Conservation (phyloP, 345 rosid genomes). For the Hirschfeldia incana region DNA sequence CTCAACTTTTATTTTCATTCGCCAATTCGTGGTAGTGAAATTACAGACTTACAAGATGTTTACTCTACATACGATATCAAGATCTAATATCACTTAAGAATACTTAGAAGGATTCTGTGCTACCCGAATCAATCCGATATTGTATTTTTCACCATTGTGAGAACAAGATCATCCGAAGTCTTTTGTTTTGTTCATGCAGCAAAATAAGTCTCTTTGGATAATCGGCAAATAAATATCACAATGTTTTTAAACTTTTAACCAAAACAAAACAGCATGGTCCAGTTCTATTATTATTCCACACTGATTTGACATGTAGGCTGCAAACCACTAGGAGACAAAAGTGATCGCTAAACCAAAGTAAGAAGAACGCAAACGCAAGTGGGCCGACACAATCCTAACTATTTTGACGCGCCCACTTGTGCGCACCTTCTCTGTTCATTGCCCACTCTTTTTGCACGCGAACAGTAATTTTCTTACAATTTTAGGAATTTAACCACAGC, state of each 20-base stretch:
- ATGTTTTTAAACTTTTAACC: not conserved
- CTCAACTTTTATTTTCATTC: too few relatives aligned
- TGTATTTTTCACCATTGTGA: too few relatives aligned
- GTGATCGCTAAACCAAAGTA: not conserved
- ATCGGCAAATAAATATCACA: not conserved
- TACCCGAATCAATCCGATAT: too few relatives aligned
- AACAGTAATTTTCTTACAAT: not conserved
- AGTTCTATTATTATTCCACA: slow-evolving; percentile 1
- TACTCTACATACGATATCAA: too few relatives aligned
- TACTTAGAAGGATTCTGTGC: too few relatives aligned
- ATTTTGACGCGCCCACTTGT: slow-evolving; percentile 11
- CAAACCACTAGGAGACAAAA: slow-evolving; percentile 6
- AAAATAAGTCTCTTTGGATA: not conserved
- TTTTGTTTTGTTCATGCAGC: not conserved
- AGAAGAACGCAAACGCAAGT: slow-evolving; percentile 4
- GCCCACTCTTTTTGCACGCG: slow-evolving; percentile 9
- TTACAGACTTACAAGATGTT: too few relatives aligned
- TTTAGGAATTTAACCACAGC: not conserved
- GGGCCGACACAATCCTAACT: slow-evolving; percentile 26
- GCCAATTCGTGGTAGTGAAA: too few relatives aligned
- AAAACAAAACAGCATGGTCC: not conserved
- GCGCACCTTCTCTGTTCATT: not conserved
- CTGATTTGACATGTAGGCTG: not conserved
- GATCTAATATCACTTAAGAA: too few relatives aligned
- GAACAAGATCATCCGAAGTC: too few relatives aligned